phyloP scores from a whole-genome alignment of 129 eudicot species.

The Centella asiatica region DNA sequence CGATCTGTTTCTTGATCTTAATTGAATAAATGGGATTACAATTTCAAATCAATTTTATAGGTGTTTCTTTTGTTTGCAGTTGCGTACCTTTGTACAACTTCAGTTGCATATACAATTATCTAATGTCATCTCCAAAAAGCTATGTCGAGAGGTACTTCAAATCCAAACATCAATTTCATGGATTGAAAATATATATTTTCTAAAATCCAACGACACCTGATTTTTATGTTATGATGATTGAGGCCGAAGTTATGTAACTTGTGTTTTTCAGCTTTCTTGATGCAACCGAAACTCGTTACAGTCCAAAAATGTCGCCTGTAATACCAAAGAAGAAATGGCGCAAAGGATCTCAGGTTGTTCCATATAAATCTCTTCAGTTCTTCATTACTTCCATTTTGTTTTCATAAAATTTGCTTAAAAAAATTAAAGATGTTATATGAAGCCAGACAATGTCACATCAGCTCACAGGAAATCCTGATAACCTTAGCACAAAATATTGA shows the following conservation, averaged over 20 bases:
- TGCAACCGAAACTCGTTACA: slow-evolving; percentile 28
- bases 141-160: slow-evolving; percentile 42
- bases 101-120: slow-evolving; percentile 39
- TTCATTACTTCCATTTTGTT: not conserved
- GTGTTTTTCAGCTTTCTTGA: slow-evolving; percentile 34
- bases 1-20: too few relatives aligned
- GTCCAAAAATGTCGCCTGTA: slow-evolving; percentile 38
- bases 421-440: not conserved
- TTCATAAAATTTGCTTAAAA: not conserved
- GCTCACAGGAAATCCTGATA: too few relatives aligned
- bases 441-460: too few relatives aligned
- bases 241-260: not conserved
- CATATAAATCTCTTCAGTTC: not conserved
- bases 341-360: slow-evolving; percentile 51
- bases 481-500: too few relatives aligned
- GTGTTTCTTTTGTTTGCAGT: slow-evolving; percentile 29
- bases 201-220: not conserved
- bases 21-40: not conserved
- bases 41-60: not conserved
- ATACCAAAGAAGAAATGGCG: slow-evolving; percentile 46
- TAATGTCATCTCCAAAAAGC: slow-evolving; percentile 45
- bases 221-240: not conserved
- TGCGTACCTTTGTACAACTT: slow-evolving; percentile 51
- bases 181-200: not conserved
- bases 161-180: not conserved